Base-by-base conservation (phyloP, 2,329 filamentous ascomycete genomes). In the Colletotrichum musae region DNA sequence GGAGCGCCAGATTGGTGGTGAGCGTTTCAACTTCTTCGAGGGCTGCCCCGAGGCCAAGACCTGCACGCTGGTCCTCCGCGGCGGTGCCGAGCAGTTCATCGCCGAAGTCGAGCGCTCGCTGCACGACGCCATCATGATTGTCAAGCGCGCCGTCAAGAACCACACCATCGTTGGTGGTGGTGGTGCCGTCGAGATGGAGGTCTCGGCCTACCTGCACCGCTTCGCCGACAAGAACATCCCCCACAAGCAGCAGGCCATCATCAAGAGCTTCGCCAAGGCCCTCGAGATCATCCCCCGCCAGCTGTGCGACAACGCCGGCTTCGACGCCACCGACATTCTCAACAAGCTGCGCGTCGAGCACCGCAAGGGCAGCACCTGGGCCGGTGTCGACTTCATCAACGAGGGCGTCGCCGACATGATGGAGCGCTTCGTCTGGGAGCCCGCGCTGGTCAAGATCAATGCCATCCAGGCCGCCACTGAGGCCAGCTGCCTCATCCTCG, bases 51-150 rank as follows among this genome's bases (percentile, higher is more conserved):
- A 91, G 77, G 95, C 96, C 73, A 97, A 97, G 88, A 98, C 96
- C 1, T 99, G 96, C 87, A 99, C 96, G 10, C 87, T 99, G 21
- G 91, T 99, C 48, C 91, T 99, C 72, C 93, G 96, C 78, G 96
- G 96, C 77, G 96, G 96, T 73, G 96, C 96, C 43, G 96, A 99
- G 86, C 96, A 99, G 81, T 99, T 99, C 84, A 99, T 99, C 76
- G 96, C 96, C 68, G 96, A 99, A 82, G 96, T 98, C 2, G 96
- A 99, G 86, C 93, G 96, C 73, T 97, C 94, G 79, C 89, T 99
- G 74, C 96, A 99, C 86, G 96, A 99, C 78, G 96, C 96, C 75
- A 98, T 99, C 83, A 99, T 99, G 96, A 97, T 99, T 77, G 96
- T 99, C 79, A 98, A 98, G 90, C 94, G 97, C 71, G 94, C 96